Conservation (phyloP, 2,329 filamentous ascomycete genomes). For the Xylariaceae sp. region DNA sequence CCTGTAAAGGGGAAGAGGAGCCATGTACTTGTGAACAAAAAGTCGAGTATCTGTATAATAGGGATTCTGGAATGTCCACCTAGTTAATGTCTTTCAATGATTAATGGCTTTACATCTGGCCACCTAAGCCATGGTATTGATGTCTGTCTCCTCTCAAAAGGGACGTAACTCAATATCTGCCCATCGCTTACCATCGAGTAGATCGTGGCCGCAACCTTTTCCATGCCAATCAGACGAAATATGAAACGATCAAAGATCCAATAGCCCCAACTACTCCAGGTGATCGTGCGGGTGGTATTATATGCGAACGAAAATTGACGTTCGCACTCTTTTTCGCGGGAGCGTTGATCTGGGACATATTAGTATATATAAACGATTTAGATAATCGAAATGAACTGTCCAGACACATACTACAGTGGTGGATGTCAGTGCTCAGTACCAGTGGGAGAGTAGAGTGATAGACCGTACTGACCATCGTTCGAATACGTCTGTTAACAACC, state of each 20-base stretch:
- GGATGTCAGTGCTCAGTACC: too few relatives aligned
- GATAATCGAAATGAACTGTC: too few relatives aligned
- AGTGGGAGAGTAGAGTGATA: too few relatives aligned
- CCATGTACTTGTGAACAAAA: too few relatives aligned
- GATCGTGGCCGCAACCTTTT: not conserved
- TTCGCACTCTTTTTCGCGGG: not conserved
- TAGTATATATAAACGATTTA: not conserved
- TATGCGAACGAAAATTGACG: not conserved
- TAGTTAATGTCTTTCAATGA: not conserved
- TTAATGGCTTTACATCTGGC: not conserved
- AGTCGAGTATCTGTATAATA: too few relatives aligned
- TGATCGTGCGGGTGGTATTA: conserved; percentile 1
- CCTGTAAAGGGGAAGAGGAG: too few relatives aligned
- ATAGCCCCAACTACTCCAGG: not conserved
- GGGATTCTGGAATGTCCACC: not conserved
- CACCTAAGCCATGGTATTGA: conserved; percentile 1
- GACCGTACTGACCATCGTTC: not conserved
- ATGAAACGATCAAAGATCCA: conserved; percentile 4
- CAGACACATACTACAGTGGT: too few relatives aligned
- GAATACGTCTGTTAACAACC: not conserved
- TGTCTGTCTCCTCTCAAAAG: not conserved
- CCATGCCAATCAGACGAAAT: not conserved
- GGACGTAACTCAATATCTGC: not conserved
- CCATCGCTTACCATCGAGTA: not conserved
- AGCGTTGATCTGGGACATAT: not conserved